Conservation (phyloP, 225 moss, liverwort and hornwort genomes). For the Bryoerythrophyllum caledonicum region DNA sequence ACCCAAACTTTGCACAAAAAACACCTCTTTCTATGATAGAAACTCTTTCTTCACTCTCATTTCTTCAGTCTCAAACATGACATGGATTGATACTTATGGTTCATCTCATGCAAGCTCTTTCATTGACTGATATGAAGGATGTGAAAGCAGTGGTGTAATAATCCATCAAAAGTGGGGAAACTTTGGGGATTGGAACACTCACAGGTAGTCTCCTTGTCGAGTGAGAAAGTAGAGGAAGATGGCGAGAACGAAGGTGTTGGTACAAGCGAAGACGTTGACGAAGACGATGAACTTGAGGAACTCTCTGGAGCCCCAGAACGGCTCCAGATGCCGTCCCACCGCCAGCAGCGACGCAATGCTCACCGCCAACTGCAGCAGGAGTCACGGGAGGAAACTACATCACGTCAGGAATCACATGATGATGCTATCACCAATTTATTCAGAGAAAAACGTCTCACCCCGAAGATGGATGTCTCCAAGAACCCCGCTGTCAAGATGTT, state of each 20-base stretch:
- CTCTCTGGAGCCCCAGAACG: constrained; percentile 93
- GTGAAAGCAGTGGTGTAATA: too few species aligned
- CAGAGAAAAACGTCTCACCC: constrained; percentile 5
- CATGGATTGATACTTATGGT: too few species aligned
- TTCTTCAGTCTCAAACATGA: too few species aligned
- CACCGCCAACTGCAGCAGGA: constrained; percentile 45
- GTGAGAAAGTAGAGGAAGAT: constrained; percentile 84
- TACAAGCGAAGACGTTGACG: constrained; percentile 74
- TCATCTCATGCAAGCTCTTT: too few species aligned
- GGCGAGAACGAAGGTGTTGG: constrained; percentile 71
- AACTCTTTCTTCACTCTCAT: too few species aligned
- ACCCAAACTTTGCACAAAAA: too few species aligned
- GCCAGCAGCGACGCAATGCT: constrained; percentile 66
- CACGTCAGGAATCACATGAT: background rate
- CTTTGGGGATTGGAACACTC: constrained; percentile 6
- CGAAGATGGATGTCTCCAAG: constrained; percentile 50
- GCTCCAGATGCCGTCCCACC: constrained; percentile 80
- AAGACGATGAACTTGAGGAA: constrained; percentile 84
- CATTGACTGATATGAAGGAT: too few species aligned
- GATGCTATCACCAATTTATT: background rate
- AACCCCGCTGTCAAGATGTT: constrained; percentile 72
- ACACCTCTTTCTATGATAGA: too few species aligned
- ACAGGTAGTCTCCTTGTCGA: constrained; percentile 69
- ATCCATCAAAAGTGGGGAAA: too few species aligned
- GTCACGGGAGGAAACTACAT: background rate